Evolutionary conservation across 768 basidiomycete genomes (phyloP).

Genomic region (Crucibulum laeve): DNA sequence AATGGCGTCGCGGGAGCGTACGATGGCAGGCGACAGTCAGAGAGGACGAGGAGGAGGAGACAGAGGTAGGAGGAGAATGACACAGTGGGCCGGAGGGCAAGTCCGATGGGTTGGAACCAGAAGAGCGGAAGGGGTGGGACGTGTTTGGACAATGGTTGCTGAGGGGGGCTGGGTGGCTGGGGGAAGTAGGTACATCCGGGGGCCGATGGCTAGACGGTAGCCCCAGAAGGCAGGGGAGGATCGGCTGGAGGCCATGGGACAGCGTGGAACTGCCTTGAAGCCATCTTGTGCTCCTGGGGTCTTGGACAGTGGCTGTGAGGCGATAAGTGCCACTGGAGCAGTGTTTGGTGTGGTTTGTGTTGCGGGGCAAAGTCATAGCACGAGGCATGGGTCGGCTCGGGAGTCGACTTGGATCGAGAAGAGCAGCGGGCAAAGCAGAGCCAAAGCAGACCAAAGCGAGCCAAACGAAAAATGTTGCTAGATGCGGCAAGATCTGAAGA

Average conservation of each 20-base stretch:
- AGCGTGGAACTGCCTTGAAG: no score
- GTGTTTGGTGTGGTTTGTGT: no score
- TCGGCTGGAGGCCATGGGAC: constrained; percentile 4
- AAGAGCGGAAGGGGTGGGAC: constrained; percentile 15
- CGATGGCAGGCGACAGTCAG: no score
- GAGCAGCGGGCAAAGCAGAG: no score
- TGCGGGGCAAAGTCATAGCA: no score
- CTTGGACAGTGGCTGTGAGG: neutral
- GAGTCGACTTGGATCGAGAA: no score
- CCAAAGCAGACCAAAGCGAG: no score
- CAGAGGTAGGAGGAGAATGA: neutral
- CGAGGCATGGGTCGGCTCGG: no score
- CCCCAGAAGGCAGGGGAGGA: constrained; percentile 14
- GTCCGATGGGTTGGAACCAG: constrained; percentile 14
- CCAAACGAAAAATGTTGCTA: no score
- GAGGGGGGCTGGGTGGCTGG: constrained; percentile 24
- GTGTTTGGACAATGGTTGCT: constrained; percentile 7
- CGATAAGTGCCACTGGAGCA: neutral
- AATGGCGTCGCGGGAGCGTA: no score
- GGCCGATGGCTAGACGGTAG: constrained; percentile 13
- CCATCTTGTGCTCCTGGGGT: no score
- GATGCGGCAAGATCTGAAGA: no score
- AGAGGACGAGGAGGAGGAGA: neutral
- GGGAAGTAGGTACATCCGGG: constrained; percentile 16
- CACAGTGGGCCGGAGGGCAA: constrained; percentile 7